Conservation (phyloP, 805 yeast species). For the Blastobotrys americana region DNA sequence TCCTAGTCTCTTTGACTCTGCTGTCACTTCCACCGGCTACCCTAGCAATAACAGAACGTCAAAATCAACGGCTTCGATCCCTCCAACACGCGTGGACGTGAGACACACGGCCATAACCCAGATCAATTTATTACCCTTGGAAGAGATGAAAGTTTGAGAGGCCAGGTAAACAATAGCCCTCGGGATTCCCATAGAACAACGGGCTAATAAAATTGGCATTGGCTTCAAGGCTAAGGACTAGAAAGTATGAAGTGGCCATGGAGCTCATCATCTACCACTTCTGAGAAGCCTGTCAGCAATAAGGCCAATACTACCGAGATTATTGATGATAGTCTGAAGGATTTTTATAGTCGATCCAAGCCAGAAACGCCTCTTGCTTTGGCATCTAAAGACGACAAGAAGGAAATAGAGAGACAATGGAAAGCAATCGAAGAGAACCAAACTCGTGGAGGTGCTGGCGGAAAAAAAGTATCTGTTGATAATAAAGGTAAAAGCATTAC, state of each 20-base stretch:
- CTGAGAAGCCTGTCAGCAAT: neutral
- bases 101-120: too few relatives aligned
- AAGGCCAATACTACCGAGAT: constrained; percentile 5
- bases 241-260: neutral
- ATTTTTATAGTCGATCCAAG: constrained; percentile 14
- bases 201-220: too few relatives aligned
- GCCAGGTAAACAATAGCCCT: too few relatives aligned
- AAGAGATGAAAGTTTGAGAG: too few relatives aligned
- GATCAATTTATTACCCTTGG: too few relatives aligned
- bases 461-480: neutral
- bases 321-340: constrained; percentile 12
- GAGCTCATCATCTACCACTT: neutral
- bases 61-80: too few relatives aligned
- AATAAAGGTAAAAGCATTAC: neutral
- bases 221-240: too few relatives aligned
- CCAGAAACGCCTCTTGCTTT: constrained; percentile 16
- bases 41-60: too few relatives aligned
- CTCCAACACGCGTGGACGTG: too few relatives aligned
- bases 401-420: constrained; percentile 3
- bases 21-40: too few relatives aligned
- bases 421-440: neutral
- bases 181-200: too few relatives aligned
- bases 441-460: neutral
- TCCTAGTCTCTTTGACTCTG: too few relatives aligned
- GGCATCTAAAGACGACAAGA: constrained; percentile 13